Percentiles rank a stretch among this genome's conserved stretches.
phyloP scores from a whole-genome alignment of 495 filamentous ascomycete species.

The Xylona heveae region DNA sequence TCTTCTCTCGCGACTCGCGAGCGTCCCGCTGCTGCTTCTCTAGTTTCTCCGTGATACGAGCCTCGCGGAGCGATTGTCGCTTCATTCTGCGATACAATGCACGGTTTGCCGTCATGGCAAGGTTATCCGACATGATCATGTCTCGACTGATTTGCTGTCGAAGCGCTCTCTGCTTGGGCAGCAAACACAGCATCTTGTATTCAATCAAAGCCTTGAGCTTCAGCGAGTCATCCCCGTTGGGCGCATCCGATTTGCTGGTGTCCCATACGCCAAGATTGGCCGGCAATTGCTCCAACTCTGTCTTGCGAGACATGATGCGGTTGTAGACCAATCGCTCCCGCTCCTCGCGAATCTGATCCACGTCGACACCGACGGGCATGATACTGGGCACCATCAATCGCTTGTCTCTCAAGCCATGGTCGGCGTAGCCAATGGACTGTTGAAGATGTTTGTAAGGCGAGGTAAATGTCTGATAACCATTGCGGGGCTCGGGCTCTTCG shows the following conservation, averaged over 20 bases:
- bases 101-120: constrained; percentile 87
- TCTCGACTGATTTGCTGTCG: constrained; percentile 69
- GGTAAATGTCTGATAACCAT: constrained; percentile 39
- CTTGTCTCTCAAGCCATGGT: constrained; percentile 48
- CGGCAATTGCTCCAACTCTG: constrained; percentile 59
- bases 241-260: constrained; percentile 40
- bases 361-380: constrained; percentile 70
- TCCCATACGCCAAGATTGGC: constrained; percentile 76
- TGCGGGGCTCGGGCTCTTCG: constrained; percentile 13
- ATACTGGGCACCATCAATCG: constrained; percentile 64
- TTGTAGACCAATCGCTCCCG: constrained; percentile 78
- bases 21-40: constrained; percentile 97
- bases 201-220: constrained; percentile 86
- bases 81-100: constrained; percentile 79
- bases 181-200: constrained; percentile 63
- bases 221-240: constrained; percentile 53
- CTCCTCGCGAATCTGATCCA: constrained; percentile 63
- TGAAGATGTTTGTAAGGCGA: constrained; percentile 38
- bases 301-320: constrained; percentile 59
- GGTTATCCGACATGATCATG: constrained; percentile 82
- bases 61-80: constrained; percentile 90
- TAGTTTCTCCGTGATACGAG: constrained; percentile 89
- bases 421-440: constrained; percentile 50
- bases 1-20: constrained; percentile 80
- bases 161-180: constrained; percentile 66